Percentiles rank a stretch among this genome's conserved stretches.
Conservation (phyloP, 352 stramenopile species). For the Pilasporangium apinafurcum region DNA sequence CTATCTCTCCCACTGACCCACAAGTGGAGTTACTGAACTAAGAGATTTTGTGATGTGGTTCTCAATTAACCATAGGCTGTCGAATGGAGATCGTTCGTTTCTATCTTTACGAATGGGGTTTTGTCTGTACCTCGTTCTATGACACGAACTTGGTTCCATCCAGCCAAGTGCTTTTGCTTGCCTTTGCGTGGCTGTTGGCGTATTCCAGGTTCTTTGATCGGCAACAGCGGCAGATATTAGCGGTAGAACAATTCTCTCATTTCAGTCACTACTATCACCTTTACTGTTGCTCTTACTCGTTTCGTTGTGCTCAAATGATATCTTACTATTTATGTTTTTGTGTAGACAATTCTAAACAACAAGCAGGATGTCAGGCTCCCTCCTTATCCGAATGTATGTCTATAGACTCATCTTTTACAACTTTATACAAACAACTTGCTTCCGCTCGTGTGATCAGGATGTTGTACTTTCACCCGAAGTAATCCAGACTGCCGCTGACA, state of each 20-base stretch:
- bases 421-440: too few relatives aligned
- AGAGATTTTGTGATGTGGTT: background rate
- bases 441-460: too few relatives aligned
- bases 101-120: slow-evolving; percentile 69
- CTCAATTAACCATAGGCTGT: slow-evolving; percentile 8
- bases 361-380: background rate
- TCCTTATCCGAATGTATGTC: slow-evolving; percentile 7
- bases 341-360: background rate
- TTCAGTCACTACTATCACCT: too few relatives aligned
- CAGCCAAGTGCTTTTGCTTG: slow-evolving; percentile 40
- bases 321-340: too few relatives aligned
- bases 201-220: slow-evolving; percentile 43
- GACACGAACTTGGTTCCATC: slow-evolving; percentile 1
- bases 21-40: background rate
- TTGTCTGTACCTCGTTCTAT: slow-evolving; percentile 44
- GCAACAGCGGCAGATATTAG: slow-evolving; percentile 30
- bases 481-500: background rate
- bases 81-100: slow-evolving; percentile 41
- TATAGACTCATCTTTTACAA: too few relatives aligned
- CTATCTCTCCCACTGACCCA: too few relatives aligned
- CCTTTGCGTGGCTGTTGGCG: slow-evolving; percentile 42
- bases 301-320: too few relatives aligned
- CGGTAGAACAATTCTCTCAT: too few relatives aligned
- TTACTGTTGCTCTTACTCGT: too few relatives aligned
- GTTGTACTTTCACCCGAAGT: background rate